Evolutionary conservation across 2,329 filamentous ascomycete species (phyloP).

Genomic region (Clonostachys byssicola): DNA sequence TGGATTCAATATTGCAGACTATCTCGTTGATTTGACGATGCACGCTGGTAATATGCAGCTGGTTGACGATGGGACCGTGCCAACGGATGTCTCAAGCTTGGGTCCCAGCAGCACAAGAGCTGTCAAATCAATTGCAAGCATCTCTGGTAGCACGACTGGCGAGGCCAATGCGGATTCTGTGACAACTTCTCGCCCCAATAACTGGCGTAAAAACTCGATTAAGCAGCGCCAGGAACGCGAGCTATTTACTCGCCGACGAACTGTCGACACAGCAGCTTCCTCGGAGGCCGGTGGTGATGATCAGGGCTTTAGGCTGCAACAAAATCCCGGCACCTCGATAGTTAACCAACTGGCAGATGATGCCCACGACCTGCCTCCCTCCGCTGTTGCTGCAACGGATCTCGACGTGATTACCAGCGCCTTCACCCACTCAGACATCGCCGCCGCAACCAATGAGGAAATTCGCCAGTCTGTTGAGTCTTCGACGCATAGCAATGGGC

Average conservation of each 20-base stretch:
- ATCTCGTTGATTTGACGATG: constrained; percentile 96
- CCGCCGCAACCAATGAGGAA: constrained; percentile 69
- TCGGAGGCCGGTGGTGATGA: constrained; percentile 51
- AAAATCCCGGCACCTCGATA: constrained; percentile 33
- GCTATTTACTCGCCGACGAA: constrained; percentile 77
- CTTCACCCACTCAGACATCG: constrained; percentile 76
- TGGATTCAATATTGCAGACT: constrained; percentile 98
- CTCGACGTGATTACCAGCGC: constrained; percentile 76
- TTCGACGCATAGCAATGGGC: constrained; percentile 64
- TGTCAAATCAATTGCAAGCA: constrained; percentile 85
- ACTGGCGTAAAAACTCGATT: constrained; percentile 74
- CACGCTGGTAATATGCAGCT: constrained; percentile 68
- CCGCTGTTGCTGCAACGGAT: constrained; percentile 64
- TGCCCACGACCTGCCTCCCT: constrained; percentile 55
- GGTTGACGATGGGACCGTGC: constrained; percentile 46
- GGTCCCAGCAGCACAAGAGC: constrained; percentile 83
- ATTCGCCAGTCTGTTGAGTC: constrained; percentile 65
- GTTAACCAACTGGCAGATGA: constrained; percentile 67
- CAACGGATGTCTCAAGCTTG: constrained; percentile 58
- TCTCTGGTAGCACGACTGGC: constrained; percentile 71
- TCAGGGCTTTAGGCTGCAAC: constrained; percentile 41
- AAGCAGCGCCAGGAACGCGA: constrained; percentile 84
- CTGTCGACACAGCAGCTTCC: constrained; percentile 58
- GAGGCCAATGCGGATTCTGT: constrained; percentile 59
- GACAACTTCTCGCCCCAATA: constrained; percentile 57